Conservation (phyloP, 2,329 filamentous ascomycete species). For the Davidsoniella australis region DNA sequence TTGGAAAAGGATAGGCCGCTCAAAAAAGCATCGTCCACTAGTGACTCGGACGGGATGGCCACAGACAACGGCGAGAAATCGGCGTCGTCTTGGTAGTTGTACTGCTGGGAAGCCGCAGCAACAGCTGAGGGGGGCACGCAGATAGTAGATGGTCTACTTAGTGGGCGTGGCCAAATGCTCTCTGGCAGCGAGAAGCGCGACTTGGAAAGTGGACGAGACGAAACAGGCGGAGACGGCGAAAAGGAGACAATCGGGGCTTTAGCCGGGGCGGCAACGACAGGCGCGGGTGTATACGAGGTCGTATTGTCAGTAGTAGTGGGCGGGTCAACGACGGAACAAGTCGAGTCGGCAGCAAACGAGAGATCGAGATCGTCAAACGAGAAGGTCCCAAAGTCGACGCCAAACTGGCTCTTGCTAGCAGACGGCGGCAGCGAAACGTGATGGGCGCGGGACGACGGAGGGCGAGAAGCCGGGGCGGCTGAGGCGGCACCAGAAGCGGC, state of each 20-base stretch:
- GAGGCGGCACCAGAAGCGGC: not conserved
- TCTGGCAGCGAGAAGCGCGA: conserved; percentile 10
- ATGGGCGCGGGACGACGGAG: conserved; percentile 2
- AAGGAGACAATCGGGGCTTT: not conserved
- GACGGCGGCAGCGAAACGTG: conserved; percentile 11
- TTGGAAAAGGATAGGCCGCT: conserved; percentile 42
- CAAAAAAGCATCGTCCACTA: conserved; percentile 42
- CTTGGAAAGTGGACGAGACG: not conserved
- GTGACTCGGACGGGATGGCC: conserved; percentile 35
- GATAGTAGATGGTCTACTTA: conserved; percentile 2
- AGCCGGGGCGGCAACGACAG: not conserved
- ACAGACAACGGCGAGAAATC: conserved; percentile 35
- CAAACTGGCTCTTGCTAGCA: conserved; percentile 8
- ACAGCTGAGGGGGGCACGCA: not conserved
- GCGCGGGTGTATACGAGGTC: not conserved
- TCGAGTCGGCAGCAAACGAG: not conserved
- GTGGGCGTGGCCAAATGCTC: conserved; percentile 8
- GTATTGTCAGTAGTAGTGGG: not conserved
- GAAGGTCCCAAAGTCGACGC: conserved; percentile 8
- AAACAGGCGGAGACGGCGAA: not conserved
- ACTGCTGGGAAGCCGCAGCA: not conserved
- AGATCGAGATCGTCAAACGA: conserved; percentile 9
- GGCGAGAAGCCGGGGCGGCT: not conserved
- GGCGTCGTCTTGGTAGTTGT: not conserved
- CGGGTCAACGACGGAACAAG: not conserved